These are phyloP conservation scores for Tremella mesenterica DNA, from an alignment of 768 basidiomycete genomes.

Conservation along the genomic window DNA sequence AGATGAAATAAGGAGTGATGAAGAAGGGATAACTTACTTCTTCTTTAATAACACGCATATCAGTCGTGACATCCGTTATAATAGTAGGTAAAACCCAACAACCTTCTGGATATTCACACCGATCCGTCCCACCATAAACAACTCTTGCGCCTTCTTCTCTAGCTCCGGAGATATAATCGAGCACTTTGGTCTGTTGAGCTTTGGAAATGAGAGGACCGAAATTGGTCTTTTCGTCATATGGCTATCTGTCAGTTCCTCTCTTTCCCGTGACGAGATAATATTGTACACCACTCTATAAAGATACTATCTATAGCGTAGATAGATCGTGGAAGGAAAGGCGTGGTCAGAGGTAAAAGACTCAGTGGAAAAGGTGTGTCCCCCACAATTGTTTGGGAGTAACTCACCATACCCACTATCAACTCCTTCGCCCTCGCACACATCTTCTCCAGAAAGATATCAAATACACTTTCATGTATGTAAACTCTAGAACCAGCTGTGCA, in stretches of 20 bases:
- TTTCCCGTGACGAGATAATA: too few relatives aligned
- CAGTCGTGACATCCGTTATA: slow-evolving; percentile 57
- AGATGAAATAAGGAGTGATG: too few relatives aligned
- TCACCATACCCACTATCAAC: slow-evolving; percentile 23
- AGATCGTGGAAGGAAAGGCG: too few relatives aligned
- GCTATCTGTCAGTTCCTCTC: slow-evolving; percentile 18
- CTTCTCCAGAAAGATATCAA: slow-evolving; percentile 61
- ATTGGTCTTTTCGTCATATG: slow-evolving; percentile 37
- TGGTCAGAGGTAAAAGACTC: too few relatives aligned
- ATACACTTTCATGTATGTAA: slow-evolving; percentile 68
- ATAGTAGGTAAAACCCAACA: slow-evolving; percentile 83
- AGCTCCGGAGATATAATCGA: slow-evolving; percentile 69
- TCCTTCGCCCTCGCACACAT: slow-evolving; percentile 32
- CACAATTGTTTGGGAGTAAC: too few relatives aligned
- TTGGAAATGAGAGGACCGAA: slow-evolving; percentile 43
- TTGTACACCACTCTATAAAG: too few relatives aligned
- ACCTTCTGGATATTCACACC: slow-evolving; percentile 54
- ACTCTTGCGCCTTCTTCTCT: slow-evolving; percentile 63
- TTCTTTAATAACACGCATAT: slow-evolving; percentile 72
- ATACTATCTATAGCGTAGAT: too few relatives aligned
- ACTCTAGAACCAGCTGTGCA: slow-evolving; percentile 74
- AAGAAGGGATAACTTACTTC: slow-evolving; percentile 48
- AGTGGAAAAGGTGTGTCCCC: slow-evolving; percentile 4
- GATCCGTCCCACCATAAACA: slow-evolving; percentile 58
- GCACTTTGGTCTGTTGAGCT: slow-evolving; percentile 47